Evolutionary conservation across 768 basidiomycete species (phyloP).

Genomic region (Lyophyllum atratum): DNA sequence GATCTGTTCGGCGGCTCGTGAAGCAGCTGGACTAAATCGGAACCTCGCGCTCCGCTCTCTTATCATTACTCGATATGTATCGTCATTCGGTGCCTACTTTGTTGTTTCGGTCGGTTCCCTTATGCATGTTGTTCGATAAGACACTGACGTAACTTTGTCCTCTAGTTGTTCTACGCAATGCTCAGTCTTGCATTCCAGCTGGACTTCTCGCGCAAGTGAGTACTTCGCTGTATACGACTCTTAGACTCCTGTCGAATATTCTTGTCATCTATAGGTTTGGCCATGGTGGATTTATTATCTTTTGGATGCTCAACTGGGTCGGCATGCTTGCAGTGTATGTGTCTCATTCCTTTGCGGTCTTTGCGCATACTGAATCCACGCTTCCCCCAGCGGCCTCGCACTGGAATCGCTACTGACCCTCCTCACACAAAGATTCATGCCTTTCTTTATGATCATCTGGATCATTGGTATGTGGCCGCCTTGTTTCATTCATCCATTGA

Average conservation of each 20-base stretch:
- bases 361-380: neutral
- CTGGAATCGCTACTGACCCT: conserved; percentile 61
- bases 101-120: conserved; percentile 33
- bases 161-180: conserved; percentile 57
- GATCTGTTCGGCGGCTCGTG: conserved; percentile 30
- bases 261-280: conserved; percentile 37
- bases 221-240: too few relatives aligned
- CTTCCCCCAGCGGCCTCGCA: conserved; percentile 52
- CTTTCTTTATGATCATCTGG: conserved; percentile 65
- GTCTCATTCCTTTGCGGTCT: neutral
- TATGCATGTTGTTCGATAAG: neutral
- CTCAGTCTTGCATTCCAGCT: conserved; percentile 62
- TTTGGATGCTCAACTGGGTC: conserved; percentile 67
- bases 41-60: conserved; percentile 30
- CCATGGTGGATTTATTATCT: conserved; percentile 55
- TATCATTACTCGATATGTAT: conserved; percentile 30
- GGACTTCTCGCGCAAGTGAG: conserved; percentile 48
- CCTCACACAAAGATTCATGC: conserved; percentile 50
- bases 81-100: conserved; percentile 35
- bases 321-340: conserved; percentile 60
- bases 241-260: too few relatives aligned
- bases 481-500: neutral
- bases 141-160: neutral
- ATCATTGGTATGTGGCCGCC: conserved; percentile 52
- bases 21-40: conserved; percentile 29